These are phyloP conservation scores for Moricandia moricandioides DNA, from an alignment of 345 rosid species.

Conservation along the genomic window DNA sequence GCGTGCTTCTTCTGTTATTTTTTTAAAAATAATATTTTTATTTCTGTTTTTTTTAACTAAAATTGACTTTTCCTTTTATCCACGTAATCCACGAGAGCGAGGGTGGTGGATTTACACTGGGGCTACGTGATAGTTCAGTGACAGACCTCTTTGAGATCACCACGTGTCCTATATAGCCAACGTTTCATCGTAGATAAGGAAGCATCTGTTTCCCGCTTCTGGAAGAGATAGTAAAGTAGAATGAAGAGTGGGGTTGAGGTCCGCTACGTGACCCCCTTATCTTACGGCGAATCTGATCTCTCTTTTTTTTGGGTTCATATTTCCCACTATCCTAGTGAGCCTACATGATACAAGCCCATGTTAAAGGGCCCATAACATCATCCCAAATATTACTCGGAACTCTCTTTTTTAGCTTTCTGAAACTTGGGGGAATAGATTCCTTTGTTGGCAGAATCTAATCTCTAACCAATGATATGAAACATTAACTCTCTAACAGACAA, in stretches of 20 bases:
- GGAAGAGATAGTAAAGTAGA: conserved; percentile 15
- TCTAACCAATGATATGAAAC: not conserved
- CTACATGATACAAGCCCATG: conserved; percentile 8
- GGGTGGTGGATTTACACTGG: conserved; percentile 22
- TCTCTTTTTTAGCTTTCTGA: not conserved
- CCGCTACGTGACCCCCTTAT: conserved; percentile 33
- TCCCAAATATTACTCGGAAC: not conserved
- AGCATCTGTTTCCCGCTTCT: conserved; percentile 19
- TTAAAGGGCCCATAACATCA: not conserved
- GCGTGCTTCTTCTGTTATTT: conserved; percentile 18
- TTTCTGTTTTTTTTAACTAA: not conserved
- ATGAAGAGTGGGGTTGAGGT: conserved; percentile 38
- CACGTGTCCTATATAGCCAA: conserved; percentile 27
- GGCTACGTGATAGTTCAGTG: conserved; percentile 23
- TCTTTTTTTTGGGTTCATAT: not conserved
- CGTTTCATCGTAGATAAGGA: conserved; percentile 27
- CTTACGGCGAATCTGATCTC: conserved; percentile 18
- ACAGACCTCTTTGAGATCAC: conserved; percentile 16
- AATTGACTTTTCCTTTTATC: conserved; percentile 8
- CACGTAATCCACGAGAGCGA: conserved; percentile 35
- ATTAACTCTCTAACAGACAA: no score
- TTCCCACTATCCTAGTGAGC: not conserved
- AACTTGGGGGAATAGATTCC: not conserved
- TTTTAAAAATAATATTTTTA: not conserved
- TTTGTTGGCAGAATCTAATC: not conserved